A percentile compares a stretch with the other conserved stretches of the same genome.
phyloP scores from a whole-genome alignment of 73 alveolate species.

The Paramecium octaurelia region DNA sequence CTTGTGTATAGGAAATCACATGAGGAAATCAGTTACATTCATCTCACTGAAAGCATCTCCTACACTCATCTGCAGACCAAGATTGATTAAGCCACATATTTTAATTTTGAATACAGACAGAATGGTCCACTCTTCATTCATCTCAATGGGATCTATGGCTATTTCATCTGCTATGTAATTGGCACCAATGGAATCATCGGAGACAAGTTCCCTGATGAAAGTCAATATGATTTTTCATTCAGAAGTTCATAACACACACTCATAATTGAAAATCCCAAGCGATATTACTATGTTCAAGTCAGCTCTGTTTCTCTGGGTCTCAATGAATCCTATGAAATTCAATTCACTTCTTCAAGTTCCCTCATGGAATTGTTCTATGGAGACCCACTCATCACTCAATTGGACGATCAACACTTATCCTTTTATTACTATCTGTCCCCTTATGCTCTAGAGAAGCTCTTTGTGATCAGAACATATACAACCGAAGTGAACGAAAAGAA shows the following conservation, averaged over 20 bases:
- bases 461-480: not conserved
- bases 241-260: not conserved
- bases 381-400: not conserved
- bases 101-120: not conserved
- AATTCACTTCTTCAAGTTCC: not conserved
- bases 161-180: not conserved
- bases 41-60: not conserved
- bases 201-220: not conserved
- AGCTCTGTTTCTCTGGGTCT: not conserved
- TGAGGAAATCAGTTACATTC: not conserved
- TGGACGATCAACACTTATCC: not conserved
- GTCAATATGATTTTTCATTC: not conserved
- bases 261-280: not conserved
- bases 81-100: not conserved
- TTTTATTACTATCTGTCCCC: not conserved
- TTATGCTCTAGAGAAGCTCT: not conserved
- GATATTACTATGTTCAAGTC: not conserved
- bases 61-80: not conserved
- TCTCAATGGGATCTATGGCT: not conserved
- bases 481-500: not conserved
- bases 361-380: not conserved
- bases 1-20: not conserved
- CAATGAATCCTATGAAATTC: not conserved
- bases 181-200: not conserved
- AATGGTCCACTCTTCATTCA: slow-evolving; percentile 17